Evolutionary conservation across 1,284 basidiomycete genomes (phyloP).

Genomic region (Cerrena zonata): DNA sequence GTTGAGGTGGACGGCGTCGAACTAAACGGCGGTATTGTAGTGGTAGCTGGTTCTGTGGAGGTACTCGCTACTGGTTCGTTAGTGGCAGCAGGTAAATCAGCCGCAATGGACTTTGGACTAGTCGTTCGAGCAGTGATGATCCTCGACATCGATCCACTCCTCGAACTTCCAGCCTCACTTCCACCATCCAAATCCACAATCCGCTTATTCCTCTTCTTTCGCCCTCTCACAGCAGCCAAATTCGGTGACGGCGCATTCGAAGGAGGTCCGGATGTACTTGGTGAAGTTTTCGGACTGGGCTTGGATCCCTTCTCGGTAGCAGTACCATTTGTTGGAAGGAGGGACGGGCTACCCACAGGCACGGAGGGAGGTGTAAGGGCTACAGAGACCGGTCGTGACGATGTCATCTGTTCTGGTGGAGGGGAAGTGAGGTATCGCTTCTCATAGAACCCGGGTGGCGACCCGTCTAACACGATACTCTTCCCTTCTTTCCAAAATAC

Average conservation of each 20-base stretch:
- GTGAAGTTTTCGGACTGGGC: constrained; percentile 26
- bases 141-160: constrained; percentile 23
- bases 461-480: constrained; percentile 69
- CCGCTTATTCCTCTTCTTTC: constrained; percentile 57
- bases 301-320: constrained; percentile 28
- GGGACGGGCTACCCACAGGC: constrained; percentile 37
- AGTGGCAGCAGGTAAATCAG: background rate
- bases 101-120: constrained; percentile 14
- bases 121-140: constrained; percentile 15
- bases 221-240: constrained; percentile 37
- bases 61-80: constrained; percentile 7
- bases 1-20: background rate
- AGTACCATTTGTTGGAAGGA: constrained; percentile 11
- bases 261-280: constrained; percentile 34
- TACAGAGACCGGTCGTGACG: constrained; percentile 39
- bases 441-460: constrained; percentile 72
- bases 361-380: constrained; percentile 56
- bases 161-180: constrained; percentile 26
- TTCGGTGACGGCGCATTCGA: constrained; percentile 42
- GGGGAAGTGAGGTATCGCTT: constrained; percentile 49
- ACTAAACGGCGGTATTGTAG: constrained; percentile 3
- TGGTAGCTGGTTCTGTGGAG: constrained; percentile 1
- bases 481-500: constrained; percentile 80
- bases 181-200: constrained; percentile 62
- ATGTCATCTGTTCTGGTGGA: constrained; percentile 47